A percentile compares a stretch with the other conserved stretches of the same genome.
These are phyloP conservation scores for Fusarium sp. DNA, from an alignment of 2,329 filamentous ascomycete species.

Conservation along the genomic window DNA sequence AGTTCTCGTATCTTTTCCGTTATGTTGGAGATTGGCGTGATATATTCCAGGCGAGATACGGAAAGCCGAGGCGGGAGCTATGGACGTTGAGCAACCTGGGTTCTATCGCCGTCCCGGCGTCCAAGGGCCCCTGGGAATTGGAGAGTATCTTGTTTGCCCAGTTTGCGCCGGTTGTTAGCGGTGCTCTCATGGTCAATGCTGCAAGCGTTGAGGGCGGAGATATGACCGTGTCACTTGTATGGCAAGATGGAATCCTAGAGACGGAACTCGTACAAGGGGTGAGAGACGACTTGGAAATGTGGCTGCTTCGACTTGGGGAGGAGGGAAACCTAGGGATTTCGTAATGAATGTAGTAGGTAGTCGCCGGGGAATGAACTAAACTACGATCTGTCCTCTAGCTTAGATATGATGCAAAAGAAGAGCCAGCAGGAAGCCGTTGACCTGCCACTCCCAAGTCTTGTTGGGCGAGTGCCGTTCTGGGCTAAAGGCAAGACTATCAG, in stretches of 20 bases:
- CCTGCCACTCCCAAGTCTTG: too few relatives aligned
- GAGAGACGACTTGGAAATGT: neutral
- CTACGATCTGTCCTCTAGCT: neutral
- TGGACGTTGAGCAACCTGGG: neutral
- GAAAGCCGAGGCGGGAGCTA: neutral
- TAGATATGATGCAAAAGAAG: too few relatives aligned
- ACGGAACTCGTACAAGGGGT: neutral
- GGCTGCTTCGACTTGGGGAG: neutral
- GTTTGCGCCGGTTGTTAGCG: neutral
- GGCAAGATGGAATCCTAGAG: neutral
- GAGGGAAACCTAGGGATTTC: neutral
- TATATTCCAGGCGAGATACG: neutral
- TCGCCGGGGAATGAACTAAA: neutral
- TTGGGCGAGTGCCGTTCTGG: too few relatives aligned
- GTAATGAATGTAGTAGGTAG: neutral
- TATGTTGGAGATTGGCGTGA: neutral
- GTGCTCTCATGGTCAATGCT: neutral
- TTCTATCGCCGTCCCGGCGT: neutral
- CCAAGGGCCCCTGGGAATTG: neutral
- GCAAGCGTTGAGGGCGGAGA: neutral
- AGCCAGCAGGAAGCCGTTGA: too few relatives aligned
- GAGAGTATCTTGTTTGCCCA: neutral
- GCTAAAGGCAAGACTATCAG: too few relatives aligned
- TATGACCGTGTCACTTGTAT: neutral
- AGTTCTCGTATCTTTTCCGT: neutral